phyloP scores from a whole-genome alignment of 208 protist genomes.

The Wallacemonas sp. region DNA sequence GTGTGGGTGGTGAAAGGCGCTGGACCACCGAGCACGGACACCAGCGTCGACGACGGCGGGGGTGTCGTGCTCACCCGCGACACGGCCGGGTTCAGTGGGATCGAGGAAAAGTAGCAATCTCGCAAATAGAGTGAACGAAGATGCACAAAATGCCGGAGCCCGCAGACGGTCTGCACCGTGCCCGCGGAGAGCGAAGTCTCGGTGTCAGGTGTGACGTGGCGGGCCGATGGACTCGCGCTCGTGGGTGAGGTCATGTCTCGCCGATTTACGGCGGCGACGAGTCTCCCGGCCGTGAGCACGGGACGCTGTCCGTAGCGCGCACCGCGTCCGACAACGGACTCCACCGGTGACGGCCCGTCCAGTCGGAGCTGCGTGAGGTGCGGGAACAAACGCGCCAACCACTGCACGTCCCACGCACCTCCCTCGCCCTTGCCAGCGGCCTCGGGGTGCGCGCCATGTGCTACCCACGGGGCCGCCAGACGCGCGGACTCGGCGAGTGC shows the following conservation, averaged over 20 bases:
- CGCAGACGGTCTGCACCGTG: neutral
- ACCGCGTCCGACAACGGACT: neutral
- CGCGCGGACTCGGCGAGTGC: neutral
- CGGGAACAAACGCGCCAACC: constrained; percentile 6
- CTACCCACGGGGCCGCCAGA: neutral
- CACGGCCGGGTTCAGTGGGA: neutral
- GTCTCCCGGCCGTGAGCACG: neutral
- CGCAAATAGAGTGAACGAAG: neutral
- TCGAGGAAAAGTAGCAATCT: neutral
- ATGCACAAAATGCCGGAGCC: neutral
- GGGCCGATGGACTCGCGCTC: neutral
- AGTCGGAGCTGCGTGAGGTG: constrained; percentile 1
- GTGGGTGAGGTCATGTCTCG: neutral
- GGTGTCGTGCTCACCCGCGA: no score
- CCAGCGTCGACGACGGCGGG: no score
- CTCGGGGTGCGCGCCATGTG: no score
- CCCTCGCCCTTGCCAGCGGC: neutral
- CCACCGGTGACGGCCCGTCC: neutral
- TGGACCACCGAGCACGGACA: neutral
- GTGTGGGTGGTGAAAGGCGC: neutral
- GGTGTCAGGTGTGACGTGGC: no score
- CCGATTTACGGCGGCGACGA: neutral
- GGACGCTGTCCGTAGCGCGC: neutral
- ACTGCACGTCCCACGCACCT: neutral
- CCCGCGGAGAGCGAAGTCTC: no score